These are phyloP conservation scores for Phytophthora chlamydospora DNA, from an alignment of 352 stramenopile species.

Conservation along the genomic window DNA sequence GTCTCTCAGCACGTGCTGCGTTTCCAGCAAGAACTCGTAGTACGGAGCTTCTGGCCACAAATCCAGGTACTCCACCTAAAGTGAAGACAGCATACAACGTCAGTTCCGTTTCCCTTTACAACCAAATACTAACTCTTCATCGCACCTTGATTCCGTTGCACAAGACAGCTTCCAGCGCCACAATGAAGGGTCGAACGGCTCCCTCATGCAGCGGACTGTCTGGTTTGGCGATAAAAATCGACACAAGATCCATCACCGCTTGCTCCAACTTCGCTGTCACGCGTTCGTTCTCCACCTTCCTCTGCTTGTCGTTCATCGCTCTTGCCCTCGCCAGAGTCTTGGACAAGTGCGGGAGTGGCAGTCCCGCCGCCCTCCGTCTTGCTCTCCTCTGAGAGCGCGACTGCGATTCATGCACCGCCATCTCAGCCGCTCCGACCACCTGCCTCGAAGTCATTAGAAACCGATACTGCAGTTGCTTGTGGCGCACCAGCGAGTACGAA, in stretches of 20 bases:
- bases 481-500: slow-evolving; percentile 73
- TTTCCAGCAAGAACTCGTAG: slow-evolving; percentile 73
- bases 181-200: slow-evolving; percentile 57
- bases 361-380: slow-evolving; percentile 27
- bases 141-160: slow-evolving; percentile 69
- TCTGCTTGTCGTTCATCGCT: slow-evolving; percentile 37
- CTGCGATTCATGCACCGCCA: slow-evolving; percentile 52
- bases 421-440: slow-evolving; percentile 53
- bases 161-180: slow-evolving; percentile 70
- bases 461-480: slow-evolving; percentile 70
- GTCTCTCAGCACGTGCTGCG: slow-evolving; percentile 63
- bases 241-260: slow-evolving; percentile 69
- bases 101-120: neutral
- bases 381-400: slow-evolving; percentile 28
- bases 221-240: slow-evolving; percentile 71
- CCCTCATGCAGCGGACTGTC: slow-evolving; percentile 80
- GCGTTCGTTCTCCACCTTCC: slow-evolving; percentile 31
- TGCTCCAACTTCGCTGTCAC: slow-evolving; percentile 28
- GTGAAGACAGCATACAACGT: neutral
- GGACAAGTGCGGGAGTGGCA: slow-evolving; percentile 42
- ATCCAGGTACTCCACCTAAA: slow-evolving; percentile 48
- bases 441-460: slow-evolving; percentile 49
- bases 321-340: slow-evolving; percentile 47
- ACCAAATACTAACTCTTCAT: neutral
- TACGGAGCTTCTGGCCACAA: slow-evolving; percentile 77